These are phyloP conservation scores for Aspergillus sparsus DNA, from an alignment of 495 filamentous ascomycete genomes.

Conservation along the genomic window DNA sequence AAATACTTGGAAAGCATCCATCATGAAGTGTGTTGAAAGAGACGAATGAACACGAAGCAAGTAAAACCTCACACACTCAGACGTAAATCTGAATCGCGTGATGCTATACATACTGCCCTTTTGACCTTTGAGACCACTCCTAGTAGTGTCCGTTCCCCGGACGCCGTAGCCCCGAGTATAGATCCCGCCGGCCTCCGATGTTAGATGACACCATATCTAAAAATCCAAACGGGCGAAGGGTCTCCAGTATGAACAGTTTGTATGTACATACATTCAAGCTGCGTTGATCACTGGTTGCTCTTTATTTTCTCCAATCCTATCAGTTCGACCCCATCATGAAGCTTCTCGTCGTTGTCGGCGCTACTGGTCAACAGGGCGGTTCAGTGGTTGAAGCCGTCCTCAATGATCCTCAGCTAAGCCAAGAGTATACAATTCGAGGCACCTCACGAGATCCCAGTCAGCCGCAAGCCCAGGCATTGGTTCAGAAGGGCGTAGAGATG, in stretches of 20 bases:
- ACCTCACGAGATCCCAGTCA: conserved; percentile 6
- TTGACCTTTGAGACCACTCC: background rate
- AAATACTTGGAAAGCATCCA: background rate
- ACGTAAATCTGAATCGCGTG: background rate
- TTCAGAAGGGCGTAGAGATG: conserved; percentile 31
- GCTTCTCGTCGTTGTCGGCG: conserved; percentile 11
- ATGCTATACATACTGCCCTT: conserved; percentile 5
- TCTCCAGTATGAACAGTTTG: background rate
- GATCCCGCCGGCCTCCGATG: background rate
- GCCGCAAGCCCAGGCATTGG: background rate
- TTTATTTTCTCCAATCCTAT: background rate
- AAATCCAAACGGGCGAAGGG: background rate
- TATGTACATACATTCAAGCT: no score
- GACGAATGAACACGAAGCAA: background rate
- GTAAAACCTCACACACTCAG: background rate
- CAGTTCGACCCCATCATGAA: background rate
- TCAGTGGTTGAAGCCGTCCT: conserved; percentile 11
- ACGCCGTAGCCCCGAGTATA: background rate
- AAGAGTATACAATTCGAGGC: conserved; percentile 13
- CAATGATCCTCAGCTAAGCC: background rate
- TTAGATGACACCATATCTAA: background rate
- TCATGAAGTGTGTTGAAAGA: background rate
- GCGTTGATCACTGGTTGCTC: background rate
- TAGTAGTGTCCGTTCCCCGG: background rate
- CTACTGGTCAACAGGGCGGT: conserved; percentile 16